Percentiles rank a stretch among this genome's conserved stretches.
Evolutionary conservation across 306 rosid genomes (phyloP).

Genomic region (Sicyos edulis): DNA sequence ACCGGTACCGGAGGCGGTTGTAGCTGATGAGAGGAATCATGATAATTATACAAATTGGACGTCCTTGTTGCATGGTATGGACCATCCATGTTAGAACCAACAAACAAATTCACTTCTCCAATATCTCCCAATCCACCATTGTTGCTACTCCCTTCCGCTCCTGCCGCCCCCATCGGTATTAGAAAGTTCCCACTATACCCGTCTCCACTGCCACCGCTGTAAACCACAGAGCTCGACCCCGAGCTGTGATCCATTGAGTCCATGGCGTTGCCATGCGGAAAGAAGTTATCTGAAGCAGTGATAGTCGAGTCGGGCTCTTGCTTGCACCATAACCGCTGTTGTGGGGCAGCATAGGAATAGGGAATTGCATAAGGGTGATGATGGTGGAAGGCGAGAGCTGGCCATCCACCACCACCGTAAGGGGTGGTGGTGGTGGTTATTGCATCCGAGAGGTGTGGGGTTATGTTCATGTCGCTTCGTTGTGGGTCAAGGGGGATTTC

Average conservation of each 20-base stretch:
- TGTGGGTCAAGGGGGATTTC: slow-evolving; percentile 27
- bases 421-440: slow-evolving; percentile 22
- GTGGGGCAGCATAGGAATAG: slow-evolving; percentile 34
- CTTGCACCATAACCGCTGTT: slow-evolving; percentile 66
- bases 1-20: slow-evolving; percentile 23
- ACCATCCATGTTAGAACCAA: slow-evolving; percentile 17
- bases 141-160: not conserved
- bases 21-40: slow-evolving; percentile 23
- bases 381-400: slow-evolving; percentile 41
- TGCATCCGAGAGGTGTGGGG: slow-evolving; percentile 33
- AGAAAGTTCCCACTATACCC: slow-evolving; percentile 23
- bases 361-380: slow-evolving; percentile 22
- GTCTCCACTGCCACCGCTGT: slow-evolving; percentile 19
- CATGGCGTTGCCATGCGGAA: slow-evolving; percentile 42
- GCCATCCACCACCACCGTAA: slow-evolving; percentile 37
- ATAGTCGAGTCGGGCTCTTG: slow-evolving; percentile 49
- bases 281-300: slow-evolving; percentile 46
- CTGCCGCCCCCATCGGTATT: not conserved
- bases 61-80: slow-evolving; percentile 32
- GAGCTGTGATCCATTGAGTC: slow-evolving; percentile 69
- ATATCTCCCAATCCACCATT: slow-evolving; percentile 27
- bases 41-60: slow-evolving; percentile 28
- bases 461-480: slow-evolving; percentile 27
- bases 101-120: slow-evolving; percentile 42
- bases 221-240: slow-evolving; percentile 40